Conservation (phyloP, 2,329 filamentous ascomycete species). For the Penicillium sp. region DNA sequence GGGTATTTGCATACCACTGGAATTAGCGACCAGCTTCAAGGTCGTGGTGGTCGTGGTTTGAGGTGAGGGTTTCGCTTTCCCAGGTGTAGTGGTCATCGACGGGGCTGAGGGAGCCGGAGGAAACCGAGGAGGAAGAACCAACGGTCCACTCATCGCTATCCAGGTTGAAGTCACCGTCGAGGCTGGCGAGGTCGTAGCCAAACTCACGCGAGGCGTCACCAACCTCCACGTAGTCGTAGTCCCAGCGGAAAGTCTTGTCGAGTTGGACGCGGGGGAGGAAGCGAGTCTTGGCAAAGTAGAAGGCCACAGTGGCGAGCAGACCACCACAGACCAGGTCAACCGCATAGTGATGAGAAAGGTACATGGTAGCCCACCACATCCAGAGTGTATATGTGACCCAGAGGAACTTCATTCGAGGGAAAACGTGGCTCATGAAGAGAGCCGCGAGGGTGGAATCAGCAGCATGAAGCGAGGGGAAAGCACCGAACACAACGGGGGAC, state of each 20-base stretch:
- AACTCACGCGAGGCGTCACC: constrained; percentile 62
- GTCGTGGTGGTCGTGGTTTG: constrained; percentile 40
- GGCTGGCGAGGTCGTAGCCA: constrained; percentile 57
- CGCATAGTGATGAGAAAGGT: constrained; percentile 94
- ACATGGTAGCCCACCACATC: constrained; percentile 99
- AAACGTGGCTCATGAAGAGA: constrained; percentile 89
- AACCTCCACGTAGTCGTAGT: constrained; percentile 89
- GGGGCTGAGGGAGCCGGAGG: constrained; percentile 63
- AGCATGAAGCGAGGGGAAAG: constrained; percentile 90
- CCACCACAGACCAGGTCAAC: constrained; percentile 88
- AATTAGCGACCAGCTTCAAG: constrained; percentile 40
- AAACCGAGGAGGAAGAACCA: constrained; percentile 76
- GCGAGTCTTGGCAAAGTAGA: constrained; percentile 76
- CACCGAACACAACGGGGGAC: constrained; percentile 89
- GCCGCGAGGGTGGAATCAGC: constrained; percentile 86
- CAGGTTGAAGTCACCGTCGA: constrained; percentile 57
- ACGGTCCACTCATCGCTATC: constrained; percentile 90
- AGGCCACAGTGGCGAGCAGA: constrained; percentile 73
- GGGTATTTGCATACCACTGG: constrained; percentile 23
- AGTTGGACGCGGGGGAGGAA: constrained; percentile 80
- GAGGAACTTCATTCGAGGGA: constrained; percentile 76
- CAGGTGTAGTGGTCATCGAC: constrained; percentile 58
- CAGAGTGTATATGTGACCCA: constrained; percentile 85
- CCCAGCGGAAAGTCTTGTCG: constrained; percentile 87
- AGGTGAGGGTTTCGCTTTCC: constrained; percentile 42